Evolutionary conservation across 768 basidiomycete genomes (phyloP).

Genomic region (Boletus pseudopeckii): DNA sequence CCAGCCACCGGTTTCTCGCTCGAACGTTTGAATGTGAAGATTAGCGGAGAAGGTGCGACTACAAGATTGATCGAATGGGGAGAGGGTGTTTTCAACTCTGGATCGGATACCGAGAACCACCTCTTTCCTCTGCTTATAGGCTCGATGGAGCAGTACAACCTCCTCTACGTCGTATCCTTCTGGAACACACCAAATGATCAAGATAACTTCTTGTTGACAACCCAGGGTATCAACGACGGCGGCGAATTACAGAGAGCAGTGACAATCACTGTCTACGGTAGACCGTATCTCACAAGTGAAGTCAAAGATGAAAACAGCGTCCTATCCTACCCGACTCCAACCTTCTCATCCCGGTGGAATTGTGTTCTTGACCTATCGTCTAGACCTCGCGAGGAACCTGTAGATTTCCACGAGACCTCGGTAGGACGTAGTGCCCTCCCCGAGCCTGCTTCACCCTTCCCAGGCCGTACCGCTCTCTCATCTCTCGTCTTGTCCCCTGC

Average conservation of each 20-base stretch:
- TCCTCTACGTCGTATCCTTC: slow-evolving; percentile 88
- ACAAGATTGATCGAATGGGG: slow-evolving; percentile 51
- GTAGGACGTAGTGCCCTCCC: slow-evolving; percentile 48
- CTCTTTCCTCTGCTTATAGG: slow-evolving; percentile 74
- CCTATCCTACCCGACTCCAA: slow-evolving; percentile 57
- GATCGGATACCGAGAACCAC: slow-evolving; percentile 32
- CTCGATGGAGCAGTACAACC: slow-evolving; percentile 77
- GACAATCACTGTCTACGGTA: slow-evolving; percentile 73
- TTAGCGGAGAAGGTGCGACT: slow-evolving; percentile 66
- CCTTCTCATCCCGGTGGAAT: slow-evolving; percentile 88
- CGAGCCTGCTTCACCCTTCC: slow-evolving; percentile 80
- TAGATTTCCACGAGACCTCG: slow-evolving; percentile 13
- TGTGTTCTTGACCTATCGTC: slow-evolving; percentile 77
- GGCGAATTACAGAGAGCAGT: slow-evolving; percentile 70
- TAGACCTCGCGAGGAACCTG: slow-evolving; percentile 22
- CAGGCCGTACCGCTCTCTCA: slow-evolving; percentile 34
- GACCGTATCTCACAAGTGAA: slow-evolving; percentile 49
- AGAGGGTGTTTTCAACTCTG: slow-evolving; percentile 28
- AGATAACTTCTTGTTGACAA: slow-evolving; percentile 34
- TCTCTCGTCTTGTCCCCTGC: slow-evolving; percentile 27
- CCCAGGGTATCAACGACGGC: slow-evolving; percentile 31
- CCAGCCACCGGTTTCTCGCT: slow-evolving; percentile 66
- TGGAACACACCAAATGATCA: slow-evolving; percentile 59
- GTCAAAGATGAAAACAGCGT: slow-evolving; percentile 14
- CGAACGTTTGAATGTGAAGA: slow-evolving; percentile 68